These are phyloP conservation scores for Apiospora sp. DNA, from an alignment of 2,329 filamentous ascomycete genomes.

Conservation along the genomic window DNA sequence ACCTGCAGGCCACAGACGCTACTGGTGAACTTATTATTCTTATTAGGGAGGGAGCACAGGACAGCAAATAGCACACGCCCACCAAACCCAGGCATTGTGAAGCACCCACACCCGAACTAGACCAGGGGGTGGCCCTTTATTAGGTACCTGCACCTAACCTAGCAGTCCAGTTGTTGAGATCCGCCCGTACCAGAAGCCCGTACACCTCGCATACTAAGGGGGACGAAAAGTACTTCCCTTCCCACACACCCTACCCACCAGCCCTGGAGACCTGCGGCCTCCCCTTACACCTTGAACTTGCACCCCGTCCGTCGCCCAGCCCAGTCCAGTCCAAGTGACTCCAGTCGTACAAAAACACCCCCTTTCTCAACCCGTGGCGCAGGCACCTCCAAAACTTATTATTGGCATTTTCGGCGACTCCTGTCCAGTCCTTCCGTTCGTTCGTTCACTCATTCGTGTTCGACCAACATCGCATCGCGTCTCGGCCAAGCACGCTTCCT, in stretches of 20 bases:
- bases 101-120: conserved; percentile 19
- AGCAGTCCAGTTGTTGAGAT: conserved; percentile 13
- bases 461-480: conserved; percentile 8
- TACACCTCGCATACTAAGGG: background rate
- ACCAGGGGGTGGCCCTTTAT: conserved; percentile 11
- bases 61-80: conserved; percentile 16
- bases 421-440: conserved; percentile 13
- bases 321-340: background rate
- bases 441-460: conserved; percentile 22
- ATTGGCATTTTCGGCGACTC: conserved; percentile 22
- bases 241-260: background rate
- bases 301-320: background rate
- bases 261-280: background rate
- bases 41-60: conserved; percentile 13
- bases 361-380: conserved; percentile 22
- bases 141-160: conserved; percentile 20
- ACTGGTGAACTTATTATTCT: background rate
- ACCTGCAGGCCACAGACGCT: conserved; percentile 17
- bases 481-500: conserved; percentile 13
- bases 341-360: conserved; percentile 17
- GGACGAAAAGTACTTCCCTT: background rate
- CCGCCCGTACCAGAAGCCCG: conserved; percentile 6
- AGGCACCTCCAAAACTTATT: conserved; percentile 22
- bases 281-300: conserved; percentile 3
- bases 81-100: conserved; percentile 18